A percentile compares a stretch with the other conserved stretches of the same genome.
phyloP scores from a whole-genome alignment of 805 yeast genomes.

The Wickerhamomyces alni region DNA sequence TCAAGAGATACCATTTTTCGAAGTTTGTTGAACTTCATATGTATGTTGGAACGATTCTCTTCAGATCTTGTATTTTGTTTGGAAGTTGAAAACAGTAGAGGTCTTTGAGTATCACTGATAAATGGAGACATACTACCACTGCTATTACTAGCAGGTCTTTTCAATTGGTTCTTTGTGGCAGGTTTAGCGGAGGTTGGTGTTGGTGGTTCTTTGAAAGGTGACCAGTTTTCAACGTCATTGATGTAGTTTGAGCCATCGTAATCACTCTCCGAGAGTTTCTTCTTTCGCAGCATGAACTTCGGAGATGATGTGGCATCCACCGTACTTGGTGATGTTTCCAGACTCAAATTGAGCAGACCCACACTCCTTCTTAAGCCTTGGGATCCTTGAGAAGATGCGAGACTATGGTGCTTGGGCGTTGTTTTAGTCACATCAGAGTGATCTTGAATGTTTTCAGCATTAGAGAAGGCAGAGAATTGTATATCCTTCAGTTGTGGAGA shows the following conservation, averaged over 20 bases:
- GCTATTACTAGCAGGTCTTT: conserved; percentile 25
- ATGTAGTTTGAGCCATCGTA: conserved; percentile 16
- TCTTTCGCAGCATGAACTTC: conserved; percentile 16
- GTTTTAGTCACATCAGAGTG: conserved; percentile 6
- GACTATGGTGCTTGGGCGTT: conserved; percentile 17
- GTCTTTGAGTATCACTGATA: conserved; percentile 20
- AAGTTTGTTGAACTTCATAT: conserved; percentile 22
- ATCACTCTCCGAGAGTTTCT: conserved; percentile 12
- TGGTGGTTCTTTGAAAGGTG: conserved; percentile 24
- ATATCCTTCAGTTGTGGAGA: conserved; percentile 22
- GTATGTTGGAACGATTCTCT: conserved; percentile 25
- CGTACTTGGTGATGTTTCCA: conserved; percentile 30
- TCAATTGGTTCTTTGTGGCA: conserved; percentile 13
- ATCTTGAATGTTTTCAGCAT: conserved; percentile 5
- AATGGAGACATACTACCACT: conserved; percentile 23
- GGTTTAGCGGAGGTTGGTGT: conserved; percentile 18
- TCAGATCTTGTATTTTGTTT: conserved; percentile 15
- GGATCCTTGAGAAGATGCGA: conserved; percentile 23
- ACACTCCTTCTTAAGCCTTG: conserved; percentile 44
- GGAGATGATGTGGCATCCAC: conserved; percentile 15
- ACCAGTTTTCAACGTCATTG: conserved; percentile 24
- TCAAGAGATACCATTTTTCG: conserved; percentile 23
- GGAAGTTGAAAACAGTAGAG: conserved; percentile 15
- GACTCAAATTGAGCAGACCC: conserved; percentile 43
- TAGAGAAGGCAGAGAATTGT: conserved; percentile 6